A percentile compares a stretch with the other conserved stretches of the same genome.
Conservation (phyloP, 2,329 filamentous ascomycete genomes). For the Microcyclosporella mali region DNA sequence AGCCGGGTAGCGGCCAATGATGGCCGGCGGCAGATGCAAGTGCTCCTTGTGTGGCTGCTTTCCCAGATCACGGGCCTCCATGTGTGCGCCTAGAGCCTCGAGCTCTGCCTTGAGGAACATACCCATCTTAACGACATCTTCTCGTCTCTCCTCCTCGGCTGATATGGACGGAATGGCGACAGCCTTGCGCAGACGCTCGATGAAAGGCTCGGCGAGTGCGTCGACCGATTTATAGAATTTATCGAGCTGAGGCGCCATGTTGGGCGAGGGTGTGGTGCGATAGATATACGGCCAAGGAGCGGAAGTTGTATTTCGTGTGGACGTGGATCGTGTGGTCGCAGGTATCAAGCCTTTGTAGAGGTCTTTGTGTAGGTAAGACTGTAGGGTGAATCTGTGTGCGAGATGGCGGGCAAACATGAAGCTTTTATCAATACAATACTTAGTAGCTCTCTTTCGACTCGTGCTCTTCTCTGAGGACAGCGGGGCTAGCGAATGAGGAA, state of each 20-base stretch:
- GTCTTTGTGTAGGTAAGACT: too few species aligned
- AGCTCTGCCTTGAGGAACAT: conserved; percentile 82
- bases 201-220: conserved; percentile 69
- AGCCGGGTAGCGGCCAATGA: conserved; percentile 71
- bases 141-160: conserved; percentile 78
- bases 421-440: background rate
- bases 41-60: conserved; percentile 88
- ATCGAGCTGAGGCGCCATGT: conserved; percentile 85
- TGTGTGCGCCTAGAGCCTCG: conserved; percentile 72
- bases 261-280: conserved; percentile 31
- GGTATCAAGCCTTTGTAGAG: too few species aligned
- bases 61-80: conserved; percentile 79
- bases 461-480: background rate
- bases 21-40: conserved; percentile 84
- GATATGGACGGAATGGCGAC: conserved; percentile 96
- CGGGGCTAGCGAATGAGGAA: conserved; percentile 1
- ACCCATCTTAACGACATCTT: conserved; percentile 94
- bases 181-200: conserved; percentile 81
- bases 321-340: background rate
- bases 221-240: conserved; percentile 92
- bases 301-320: conserved; percentile 1
- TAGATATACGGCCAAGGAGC: conserved; percentile 44
- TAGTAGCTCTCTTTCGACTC: background rate
- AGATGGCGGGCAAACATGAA: conserved; percentile 10
- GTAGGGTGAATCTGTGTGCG: too few species aligned